Evolutionary conservation across 1,284 basidiomycete genomes (phyloP).

Genomic region (Cutaneotrichosporon mucoides): DNA sequence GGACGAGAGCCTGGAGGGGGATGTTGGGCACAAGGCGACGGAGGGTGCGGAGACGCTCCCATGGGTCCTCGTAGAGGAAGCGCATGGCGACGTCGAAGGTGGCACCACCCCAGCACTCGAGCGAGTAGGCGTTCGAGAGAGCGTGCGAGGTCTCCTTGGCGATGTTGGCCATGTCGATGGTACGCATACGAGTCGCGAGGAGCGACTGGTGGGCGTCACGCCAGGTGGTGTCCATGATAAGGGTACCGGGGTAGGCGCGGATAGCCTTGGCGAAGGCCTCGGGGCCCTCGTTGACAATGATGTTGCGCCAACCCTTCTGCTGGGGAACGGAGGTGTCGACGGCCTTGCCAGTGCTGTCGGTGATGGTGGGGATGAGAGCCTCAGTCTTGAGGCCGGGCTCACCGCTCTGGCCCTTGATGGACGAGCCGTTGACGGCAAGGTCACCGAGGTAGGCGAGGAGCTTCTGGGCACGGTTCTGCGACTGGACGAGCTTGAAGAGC

Average conservation of each 20-base stretch:
- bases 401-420: constrained; percentile 70
- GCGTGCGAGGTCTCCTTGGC: constrained; percentile 97
- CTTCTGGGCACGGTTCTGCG: constrained; percentile 98
- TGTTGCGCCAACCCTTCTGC: constrained; percentile 92
- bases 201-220: constrained; percentile 98
- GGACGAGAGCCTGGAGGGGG: constrained; percentile 95
- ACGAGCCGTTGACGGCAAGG: constrained; percentile 93
- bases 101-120: constrained; percentile 99
- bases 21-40: constrained; percentile 98
- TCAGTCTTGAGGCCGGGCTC: constrained; percentile 94
- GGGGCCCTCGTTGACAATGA: constrained; percentile 96
- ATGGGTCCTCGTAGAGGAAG: constrained; percentile 99
- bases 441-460: constrained; percentile 95
- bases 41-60: constrained; percentile 92
- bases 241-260: constrained; percentile 87
- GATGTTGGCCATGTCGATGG: constrained; percentile 97
- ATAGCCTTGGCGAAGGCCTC: constrained; percentile 99
- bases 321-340: constrained; percentile 81
- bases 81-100: constrained; percentile 99
- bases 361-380: constrained; percentile 75
- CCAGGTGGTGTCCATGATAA: constrained; percentile 99
- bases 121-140: constrained; percentile 88
- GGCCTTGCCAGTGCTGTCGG: constrained; percentile 68
- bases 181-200: constrained; percentile 92
- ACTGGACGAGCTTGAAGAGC: constrained; percentile 96